Evolutionary conservation across 441 rosid genomes (phyloP), one percentile per base, ranked within the genome.

Genomic region (Pelargonium cotyledonis): DNA sequence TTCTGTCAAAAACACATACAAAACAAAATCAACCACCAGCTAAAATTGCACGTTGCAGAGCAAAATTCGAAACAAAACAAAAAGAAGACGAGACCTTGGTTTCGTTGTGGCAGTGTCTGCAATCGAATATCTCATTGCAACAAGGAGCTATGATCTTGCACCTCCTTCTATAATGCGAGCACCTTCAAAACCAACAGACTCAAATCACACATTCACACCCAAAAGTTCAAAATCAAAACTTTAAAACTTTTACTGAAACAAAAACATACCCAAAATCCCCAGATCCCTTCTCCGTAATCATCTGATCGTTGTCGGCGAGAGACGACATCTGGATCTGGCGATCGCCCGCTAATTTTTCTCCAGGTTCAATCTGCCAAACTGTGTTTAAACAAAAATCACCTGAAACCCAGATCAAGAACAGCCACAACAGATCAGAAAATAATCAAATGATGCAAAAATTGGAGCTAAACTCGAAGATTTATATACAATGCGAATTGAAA

Each of bases 21-120:
- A 47, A 7, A 47, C 35, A 29, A 29, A 29, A 29, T 29, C 35
- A 29, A 29, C 35, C 35, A 29, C 35, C 35, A 29, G 5, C 35
- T 29, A 29, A 29, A 29, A 29, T 29, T 29, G 35, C 35, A 29
- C 35, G 35, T 29, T 29, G 35, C 35, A 29, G 35, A 29, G 35
- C 35, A 29, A 29, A 29, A 29, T 29, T 29, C 5, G 35, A 29
- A 29, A 29, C 5, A 29, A 3, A 29, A 29, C 35, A 29, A 29
- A 29, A 29, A 3, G 5, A 29, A 29, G 4, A 29, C 35, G 23
- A 47, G 63, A 88, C 97, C 89, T 80, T 83, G 11, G 85, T 86
- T 70, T 93, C 97, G 44, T 93, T 80, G 72, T 93, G 98, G 76
- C 98, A 93, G 72, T 91, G 98, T 49, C 86, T 96, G 69, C 98